Evolutionary conservation across 2,329 filamentous ascomycete species (phyloP), one percentile per base, ranked within the genome.

Genomic region (Mycosphaerella sp.): DNA sequence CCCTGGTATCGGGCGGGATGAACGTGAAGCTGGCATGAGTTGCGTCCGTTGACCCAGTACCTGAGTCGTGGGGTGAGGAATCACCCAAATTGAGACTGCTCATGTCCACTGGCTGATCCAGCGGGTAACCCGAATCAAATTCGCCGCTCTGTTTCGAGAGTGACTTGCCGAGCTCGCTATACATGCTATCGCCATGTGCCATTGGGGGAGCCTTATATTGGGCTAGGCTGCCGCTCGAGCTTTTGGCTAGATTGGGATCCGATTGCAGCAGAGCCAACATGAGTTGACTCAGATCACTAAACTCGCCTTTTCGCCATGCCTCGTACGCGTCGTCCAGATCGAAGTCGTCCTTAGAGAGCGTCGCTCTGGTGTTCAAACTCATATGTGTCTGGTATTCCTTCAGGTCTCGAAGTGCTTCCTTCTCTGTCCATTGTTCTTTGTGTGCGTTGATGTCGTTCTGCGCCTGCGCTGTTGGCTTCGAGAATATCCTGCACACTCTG

Each of bases 351-450:
- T 81, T 85, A 54, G 85, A 83, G 46, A 98, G 72, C 0, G 92
- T 91, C 55, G 78, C 87, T 44, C 81, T 78, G 59, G 86, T 87
- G 66, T 89, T 85, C 6, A 92, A 80, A 66, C 86, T 95, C 53
- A 98, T 77, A 57, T 92, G 85, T 59, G 89, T 85, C 69, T 96
- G 93, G 68, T 98, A 98, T 8, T 86, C 82, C 72, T 98, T 98
- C 64, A 97, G 79, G 69, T 98, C 93, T 62, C 85, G 85, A 56
- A 98, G 75, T 1, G 92, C 93, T 40, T 89, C 89, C 68, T 92
- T 89, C 67, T 95, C 90, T 1, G 89, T 96, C 93, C 93, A 98
- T 1, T 81, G 72, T 4, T 82, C 78, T 62, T 86, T 87, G 70
- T 95, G 82, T 46, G 83, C 80, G 70, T 95, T 87, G 67, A 98